These are phyloP conservation scores for Citrus medica DNA, from an alignment of 345 rosid species.

Conservation along the genomic window DNA sequence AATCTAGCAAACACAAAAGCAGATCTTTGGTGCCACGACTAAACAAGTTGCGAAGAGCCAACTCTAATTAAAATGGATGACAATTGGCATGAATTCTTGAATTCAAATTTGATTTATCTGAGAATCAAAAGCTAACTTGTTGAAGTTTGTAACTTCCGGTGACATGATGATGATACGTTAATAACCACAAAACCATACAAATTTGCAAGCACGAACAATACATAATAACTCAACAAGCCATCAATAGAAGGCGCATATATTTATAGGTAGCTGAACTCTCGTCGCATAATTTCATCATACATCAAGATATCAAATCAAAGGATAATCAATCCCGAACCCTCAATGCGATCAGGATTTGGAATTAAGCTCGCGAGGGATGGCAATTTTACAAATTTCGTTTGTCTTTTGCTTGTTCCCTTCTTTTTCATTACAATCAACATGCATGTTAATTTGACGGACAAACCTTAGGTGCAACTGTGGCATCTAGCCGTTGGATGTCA, in stretches of 20 bases:
- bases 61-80: neutral
- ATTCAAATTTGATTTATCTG: neutral
- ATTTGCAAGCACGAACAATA: neutral
- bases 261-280: too few relatives aligned
- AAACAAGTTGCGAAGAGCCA: neutral
- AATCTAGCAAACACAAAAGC: neutral
- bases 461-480: too few relatives aligned
- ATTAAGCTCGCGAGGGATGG: neutral
- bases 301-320: too few relatives aligned
- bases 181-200: too few relatives aligned
- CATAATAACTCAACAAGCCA: too few relatives aligned
- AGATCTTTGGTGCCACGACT: neutral
- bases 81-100: neutral
- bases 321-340: neutral
- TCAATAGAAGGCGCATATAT: too few relatives aligned
- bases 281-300: too few relatives aligned
- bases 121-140: neutral
- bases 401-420: neutral
- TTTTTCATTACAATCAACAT: too few relatives aligned
- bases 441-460: too few relatives aligned
- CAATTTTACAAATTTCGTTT: neutral
- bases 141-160: neutral
- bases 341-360: neutral
- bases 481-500: too few relatives aligned
- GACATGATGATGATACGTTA: neutral